Conservation (phyloP, 139 green algal genomes). For the Dunaliella primolecta region DNA sequence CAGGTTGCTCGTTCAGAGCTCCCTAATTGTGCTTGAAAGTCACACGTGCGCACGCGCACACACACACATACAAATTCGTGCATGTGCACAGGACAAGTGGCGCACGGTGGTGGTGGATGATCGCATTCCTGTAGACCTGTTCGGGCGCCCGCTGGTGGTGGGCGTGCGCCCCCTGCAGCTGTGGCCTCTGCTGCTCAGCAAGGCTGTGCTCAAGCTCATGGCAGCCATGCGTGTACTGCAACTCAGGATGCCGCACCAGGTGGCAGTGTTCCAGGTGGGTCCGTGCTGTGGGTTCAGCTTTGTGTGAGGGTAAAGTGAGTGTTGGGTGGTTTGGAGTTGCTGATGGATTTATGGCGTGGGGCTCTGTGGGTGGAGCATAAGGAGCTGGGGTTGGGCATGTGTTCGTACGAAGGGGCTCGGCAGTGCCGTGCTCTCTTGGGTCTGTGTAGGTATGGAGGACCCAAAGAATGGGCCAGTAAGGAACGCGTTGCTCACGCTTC, state of each 20-base stretch:
- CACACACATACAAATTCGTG: not conserved
- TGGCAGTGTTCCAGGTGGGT: constrained; percentile 15
- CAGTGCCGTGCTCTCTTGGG: too few relatives aligned
- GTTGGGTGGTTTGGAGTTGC: too few relatives aligned
- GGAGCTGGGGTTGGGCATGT: too few relatives aligned
- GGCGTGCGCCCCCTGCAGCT: constrained; percentile 62
- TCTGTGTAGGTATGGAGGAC: too few relatives aligned
- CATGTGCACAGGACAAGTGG: constrained; percentile 52
- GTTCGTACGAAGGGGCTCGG: too few relatives aligned
- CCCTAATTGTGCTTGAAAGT: too few relatives aligned
- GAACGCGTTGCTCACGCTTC: too few relatives aligned
- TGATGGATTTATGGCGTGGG: too few relatives aligned
- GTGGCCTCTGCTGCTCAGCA: constrained; percentile 79
- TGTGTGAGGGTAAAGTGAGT: too few relatives aligned
- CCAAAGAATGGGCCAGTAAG: too few relatives aligned
- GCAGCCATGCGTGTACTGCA: constrained; percentile 50
- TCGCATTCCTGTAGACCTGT: constrained; percentile 74
- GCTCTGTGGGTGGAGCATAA: too few relatives aligned
- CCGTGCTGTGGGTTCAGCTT: not conserved
- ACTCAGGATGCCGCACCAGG: constrained; percentile 45
- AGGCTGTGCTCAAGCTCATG: constrained; percentile 74
- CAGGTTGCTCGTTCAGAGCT: too few relatives aligned
- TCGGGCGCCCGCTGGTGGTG: constrained; percentile 62
- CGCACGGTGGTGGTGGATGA: constrained; percentile 73
- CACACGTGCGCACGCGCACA: not conserved